phyloP scores from a whole-genome alignment of 306 rosid genomes.

The Hippophae gyantsensis region DNA sequence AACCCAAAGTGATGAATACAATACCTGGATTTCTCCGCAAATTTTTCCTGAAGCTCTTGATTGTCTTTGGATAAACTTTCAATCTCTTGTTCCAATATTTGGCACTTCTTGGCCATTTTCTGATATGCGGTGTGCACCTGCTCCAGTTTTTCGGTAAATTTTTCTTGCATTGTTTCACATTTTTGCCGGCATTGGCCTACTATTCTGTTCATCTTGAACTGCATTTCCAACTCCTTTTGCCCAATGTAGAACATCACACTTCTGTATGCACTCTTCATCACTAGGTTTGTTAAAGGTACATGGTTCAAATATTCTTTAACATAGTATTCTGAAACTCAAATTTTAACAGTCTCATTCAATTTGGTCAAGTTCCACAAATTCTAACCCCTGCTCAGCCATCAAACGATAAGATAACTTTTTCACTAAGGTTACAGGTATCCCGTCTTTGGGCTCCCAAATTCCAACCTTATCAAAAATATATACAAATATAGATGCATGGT shows the following conservation, averaged over 20 bases:
- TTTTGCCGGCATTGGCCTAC: conserved; percentile 85
- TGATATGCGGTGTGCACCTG: conserved; percentile 85
- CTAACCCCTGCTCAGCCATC: background rate
- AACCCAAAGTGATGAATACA: background rate
- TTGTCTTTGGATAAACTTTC: conserved; percentile 89
- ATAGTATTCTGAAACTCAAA: conserved; percentile 2
- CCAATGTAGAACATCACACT: conserved; percentile 91
- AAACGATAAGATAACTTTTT: no score
- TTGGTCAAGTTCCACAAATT: background rate
- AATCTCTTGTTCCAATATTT: conserved; percentile 84
- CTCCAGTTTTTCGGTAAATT: conserved; percentile 80
- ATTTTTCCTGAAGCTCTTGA: conserved; percentile 97
- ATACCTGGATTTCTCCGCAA: conserved; percentile 90
- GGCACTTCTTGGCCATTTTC: conserved; percentile 82
- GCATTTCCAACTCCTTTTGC: conserved; percentile 93
- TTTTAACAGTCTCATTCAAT: background rate
- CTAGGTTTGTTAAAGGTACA: conserved; percentile 42
- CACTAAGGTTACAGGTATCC: no score
- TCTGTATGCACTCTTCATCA: conserved; percentile 86
- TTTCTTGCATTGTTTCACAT: conserved; percentile 90
- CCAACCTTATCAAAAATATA: no score
- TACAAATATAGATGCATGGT: background rate
- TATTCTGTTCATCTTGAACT: conserved; percentile 72
- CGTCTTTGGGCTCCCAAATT: no score
- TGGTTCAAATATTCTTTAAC: conserved; percentile 9